Conservation (phyloP, 371 early-diverging fungal genomes). For the Antonospora locustae region DNA sequence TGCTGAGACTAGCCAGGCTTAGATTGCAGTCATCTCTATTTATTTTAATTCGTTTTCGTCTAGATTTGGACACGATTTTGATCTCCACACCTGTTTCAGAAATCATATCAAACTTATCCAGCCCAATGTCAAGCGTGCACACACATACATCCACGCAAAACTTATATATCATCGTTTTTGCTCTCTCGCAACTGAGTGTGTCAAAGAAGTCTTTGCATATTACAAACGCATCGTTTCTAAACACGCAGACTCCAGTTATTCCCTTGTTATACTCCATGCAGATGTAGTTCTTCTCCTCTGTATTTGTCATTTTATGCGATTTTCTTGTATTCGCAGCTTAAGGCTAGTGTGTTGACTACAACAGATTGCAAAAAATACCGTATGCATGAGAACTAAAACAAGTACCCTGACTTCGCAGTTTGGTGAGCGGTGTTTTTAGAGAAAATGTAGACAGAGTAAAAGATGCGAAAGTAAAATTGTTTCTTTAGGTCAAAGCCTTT, state of each 20-base stretch:
- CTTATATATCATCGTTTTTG: not conserved
- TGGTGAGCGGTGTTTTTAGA: not conserved
- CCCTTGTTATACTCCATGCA: conserved; percentile 1
- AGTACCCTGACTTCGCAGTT: not conserved
- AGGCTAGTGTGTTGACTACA: not conserved
- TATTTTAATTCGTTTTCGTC: not conserved
- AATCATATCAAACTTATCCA: not conserved
- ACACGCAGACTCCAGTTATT: not conserved
- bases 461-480: not conserved
- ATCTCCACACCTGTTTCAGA: not conserved
- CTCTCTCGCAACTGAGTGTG: not conserved
- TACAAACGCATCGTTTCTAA: not conserved
- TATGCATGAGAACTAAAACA: not conserved
- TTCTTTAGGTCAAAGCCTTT: conserved; percentile 7
- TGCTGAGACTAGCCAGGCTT: not conserved
- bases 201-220: not conserved
- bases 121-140: not conserved
- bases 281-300: not conserved
- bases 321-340: not conserved
- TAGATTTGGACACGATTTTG: not conserved
- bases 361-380: not conserved
- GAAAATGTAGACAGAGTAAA: not conserved
- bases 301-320: not conserved
- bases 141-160: not conserved
- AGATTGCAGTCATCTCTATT: not conserved